Evolutionary conservation across 2,329 filamentous ascomycete genomes (phyloP).

Genomic region (Emydomyces testavorans): DNA sequence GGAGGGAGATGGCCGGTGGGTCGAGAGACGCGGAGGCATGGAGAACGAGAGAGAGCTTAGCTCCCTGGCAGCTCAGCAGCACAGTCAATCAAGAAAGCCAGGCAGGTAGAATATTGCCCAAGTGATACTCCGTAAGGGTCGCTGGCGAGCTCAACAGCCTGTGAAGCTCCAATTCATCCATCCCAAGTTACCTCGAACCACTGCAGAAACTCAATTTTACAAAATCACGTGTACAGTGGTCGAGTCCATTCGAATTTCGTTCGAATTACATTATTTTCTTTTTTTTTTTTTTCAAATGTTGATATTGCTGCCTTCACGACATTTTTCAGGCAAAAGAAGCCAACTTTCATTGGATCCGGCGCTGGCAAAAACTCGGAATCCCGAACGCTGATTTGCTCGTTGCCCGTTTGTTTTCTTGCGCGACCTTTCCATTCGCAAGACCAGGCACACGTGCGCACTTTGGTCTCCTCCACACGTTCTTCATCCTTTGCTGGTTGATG

Average conservation of each 20-base stretch:
- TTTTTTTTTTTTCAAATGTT: too few relatives aligned
- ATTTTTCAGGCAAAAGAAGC: not conserved
- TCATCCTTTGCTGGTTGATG: not conserved
- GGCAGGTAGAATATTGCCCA: not conserved
- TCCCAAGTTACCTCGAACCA: too few relatives aligned
- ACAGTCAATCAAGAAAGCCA: not conserved
- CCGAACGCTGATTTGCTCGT: not conserved
- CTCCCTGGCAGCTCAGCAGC: not conserved
- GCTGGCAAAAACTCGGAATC: not conserved
- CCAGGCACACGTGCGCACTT: slow-evolving; percentile 2
- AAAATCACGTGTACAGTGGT: too few relatives aligned
- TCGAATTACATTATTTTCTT: not conserved
- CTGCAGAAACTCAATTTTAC: too few relatives aligned
- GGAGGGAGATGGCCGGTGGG: slow-evolving; percentile 58
- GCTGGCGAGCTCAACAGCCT: too few relatives aligned
- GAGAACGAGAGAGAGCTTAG: not conserved
- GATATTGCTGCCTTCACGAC: too few relatives aligned
- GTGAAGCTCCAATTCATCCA: not conserved
- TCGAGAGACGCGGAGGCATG: slow-evolving; percentile 48
- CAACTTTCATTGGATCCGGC: not conserved
- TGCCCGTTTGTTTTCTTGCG: not conserved
- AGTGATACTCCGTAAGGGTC: too few relatives aligned
- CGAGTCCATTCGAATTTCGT: not conserved
- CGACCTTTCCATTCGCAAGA: not conserved
- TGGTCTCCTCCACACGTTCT: slow-evolving; percentile 3